Conservation (phyloP, 768 basidiomycete genomes). For the Dictyophora rubrovolvata region DNA sequence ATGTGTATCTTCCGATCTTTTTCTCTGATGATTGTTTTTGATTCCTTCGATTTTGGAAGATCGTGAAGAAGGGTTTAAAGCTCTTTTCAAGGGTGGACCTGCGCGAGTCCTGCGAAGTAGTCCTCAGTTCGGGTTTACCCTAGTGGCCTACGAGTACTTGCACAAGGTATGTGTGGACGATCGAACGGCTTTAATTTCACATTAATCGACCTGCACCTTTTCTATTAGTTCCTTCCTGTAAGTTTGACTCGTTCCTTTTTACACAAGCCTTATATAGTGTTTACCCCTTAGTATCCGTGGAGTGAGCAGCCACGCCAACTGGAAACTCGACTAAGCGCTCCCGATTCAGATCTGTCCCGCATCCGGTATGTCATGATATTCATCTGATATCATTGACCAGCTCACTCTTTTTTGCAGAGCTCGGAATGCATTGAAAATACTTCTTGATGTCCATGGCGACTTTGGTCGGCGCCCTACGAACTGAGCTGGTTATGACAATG, state of each 20-base stretch:
- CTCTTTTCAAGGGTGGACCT: slow-evolving; percentile 86
- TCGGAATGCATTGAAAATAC: slow-evolving; percentile 87
- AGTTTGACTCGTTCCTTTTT: slow-evolving; percentile 12
- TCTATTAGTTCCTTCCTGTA: slow-evolving; percentile 19
- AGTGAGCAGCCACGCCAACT: slow-evolving; percentile 55
- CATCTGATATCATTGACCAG: background rate
- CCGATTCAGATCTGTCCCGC: slow-evolving; percentile 37
- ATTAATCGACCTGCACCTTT: background rate
- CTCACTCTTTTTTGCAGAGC: slow-evolving; percentile 42
- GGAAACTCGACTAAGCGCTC: slow-evolving; percentile 57
- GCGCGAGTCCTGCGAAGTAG: slow-evolving; percentile 84
- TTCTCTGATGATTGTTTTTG: background rate
- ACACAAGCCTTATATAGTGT: slow-evolving; percentile 6
- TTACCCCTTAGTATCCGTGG: slow-evolving; percentile 66
- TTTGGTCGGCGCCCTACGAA: slow-evolving; percentile 40
- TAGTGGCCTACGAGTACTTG: slow-evolving; percentile 70
- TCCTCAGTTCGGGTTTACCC: slow-evolving; percentile 89
- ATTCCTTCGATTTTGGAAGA: slow-evolving; percentile 32
- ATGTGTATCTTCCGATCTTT: slow-evolving; percentile 22
- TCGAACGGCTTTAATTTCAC: background rate
- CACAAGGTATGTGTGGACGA: slow-evolving; percentile 37
- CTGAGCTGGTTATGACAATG: background rate
- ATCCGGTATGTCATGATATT: slow-evolving; percentile 12
- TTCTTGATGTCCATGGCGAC: slow-evolving; percentile 85
- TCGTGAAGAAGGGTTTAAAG: slow-evolving; percentile 79